phyloP scores from a whole-genome alignment of 352 stramenopile genomes.

The Globisporangium paroecandrum region DNA sequence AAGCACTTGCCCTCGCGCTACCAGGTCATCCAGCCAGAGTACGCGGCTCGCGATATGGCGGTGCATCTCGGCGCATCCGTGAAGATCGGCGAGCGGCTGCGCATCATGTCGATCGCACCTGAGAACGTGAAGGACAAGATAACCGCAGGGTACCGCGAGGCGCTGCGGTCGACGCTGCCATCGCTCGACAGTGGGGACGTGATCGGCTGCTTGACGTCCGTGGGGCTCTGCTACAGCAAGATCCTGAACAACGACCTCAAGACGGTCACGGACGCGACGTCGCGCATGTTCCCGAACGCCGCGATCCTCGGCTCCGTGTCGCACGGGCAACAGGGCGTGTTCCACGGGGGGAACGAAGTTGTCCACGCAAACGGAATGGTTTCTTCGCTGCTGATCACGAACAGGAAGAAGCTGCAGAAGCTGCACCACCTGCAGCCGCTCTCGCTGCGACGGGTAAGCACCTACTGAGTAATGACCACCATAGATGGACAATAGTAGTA shows the following conservation, averaged over 20 bases:
- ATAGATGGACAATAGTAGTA: background rate
- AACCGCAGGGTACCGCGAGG: slow-evolving; percentile 47
- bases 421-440: slow-evolving; percentile 51
- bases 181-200: slow-evolving; percentile 55
- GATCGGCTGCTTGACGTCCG: slow-evolving; percentile 61
- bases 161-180: slow-evolving; percentile 48
- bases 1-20: slow-evolving; percentile 38
- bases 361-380: slow-evolving; percentile 81
- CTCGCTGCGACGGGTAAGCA: slow-evolving; percentile 50
- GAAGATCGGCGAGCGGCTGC: slow-evolving; percentile 55
- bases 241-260: slow-evolving; percentile 69
- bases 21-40: slow-evolving; percentile 73
- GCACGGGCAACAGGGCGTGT: slow-evolving; percentile 69
- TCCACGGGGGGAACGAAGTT: slow-evolving; percentile 47
- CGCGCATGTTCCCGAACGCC: slow-evolving; percentile 49
- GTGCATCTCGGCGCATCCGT: slow-evolving; percentile 57
- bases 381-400: slow-evolving; percentile 73
- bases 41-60: slow-evolving; percentile 42
- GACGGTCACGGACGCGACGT: slow-evolving; percentile 44
- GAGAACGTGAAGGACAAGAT: slow-evolving; percentile 52
- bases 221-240: slow-evolving; percentile 66
- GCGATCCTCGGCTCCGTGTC: slow-evolving; percentile 60
- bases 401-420: slow-evolving; percentile 66
- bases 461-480: slow-evolving; percentile 31
- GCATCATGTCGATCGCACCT: slow-evolving; percentile 69